These are phyloP conservation scores for Didymellaceae sp. DNA, from an alignment of 2,329 filamentous ascomycete species.

Conservation along the genomic window DNA sequence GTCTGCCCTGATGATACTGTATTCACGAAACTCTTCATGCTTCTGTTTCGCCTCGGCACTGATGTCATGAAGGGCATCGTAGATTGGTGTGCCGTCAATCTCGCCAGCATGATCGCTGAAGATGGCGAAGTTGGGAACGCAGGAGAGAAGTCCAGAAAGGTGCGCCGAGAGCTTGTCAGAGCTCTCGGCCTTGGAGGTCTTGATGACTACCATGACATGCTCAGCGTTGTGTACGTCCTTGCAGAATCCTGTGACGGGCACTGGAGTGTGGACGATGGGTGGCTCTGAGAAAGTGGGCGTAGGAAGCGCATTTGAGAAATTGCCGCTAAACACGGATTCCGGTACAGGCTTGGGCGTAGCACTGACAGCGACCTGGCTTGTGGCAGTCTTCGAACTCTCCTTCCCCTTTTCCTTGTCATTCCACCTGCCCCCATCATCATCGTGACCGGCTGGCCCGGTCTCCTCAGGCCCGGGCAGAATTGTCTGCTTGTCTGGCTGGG, in stretches of 20 bases:
- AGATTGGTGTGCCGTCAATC: constrained; percentile 57
- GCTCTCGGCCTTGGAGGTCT: constrained; percentile 65
- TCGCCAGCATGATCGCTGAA: constrained; percentile 64
- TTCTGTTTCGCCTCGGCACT: constrained; percentile 37
- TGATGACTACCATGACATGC: constrained; percentile 63
- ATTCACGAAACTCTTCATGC: constrained; percentile 59
- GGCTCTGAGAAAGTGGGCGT: constrained; percentile 1
- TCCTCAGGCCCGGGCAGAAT: constrained; percentile 5
- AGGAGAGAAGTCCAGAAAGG: constrained; percentile 61
- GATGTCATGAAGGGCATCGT: constrained; percentile 59
- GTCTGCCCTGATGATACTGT: constrained; percentile 56
- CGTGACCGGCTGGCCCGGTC: constrained; percentile 21
- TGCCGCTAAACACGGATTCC: constrained; percentile 7
- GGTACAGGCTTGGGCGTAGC: constrained; percentile 11
- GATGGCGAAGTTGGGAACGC: constrained; percentile 62
- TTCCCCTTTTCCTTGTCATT: constrained; percentile 21
- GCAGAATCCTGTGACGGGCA: constrained; percentile 23
- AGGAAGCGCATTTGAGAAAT: constrained; percentile 7
- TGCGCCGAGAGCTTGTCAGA: constrained; percentile 62
- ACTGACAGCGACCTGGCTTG: not conserved
- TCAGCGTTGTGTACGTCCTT: constrained; percentile 46
- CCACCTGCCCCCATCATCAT: constrained; percentile 31
- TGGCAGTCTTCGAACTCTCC: not conserved
- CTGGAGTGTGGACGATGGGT: constrained; percentile 1
- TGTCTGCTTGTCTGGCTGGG: not conserved